Base-by-base conservation (phyloP, 768 basidiomycete genomes). In the Lentinula edodes region DNA sequence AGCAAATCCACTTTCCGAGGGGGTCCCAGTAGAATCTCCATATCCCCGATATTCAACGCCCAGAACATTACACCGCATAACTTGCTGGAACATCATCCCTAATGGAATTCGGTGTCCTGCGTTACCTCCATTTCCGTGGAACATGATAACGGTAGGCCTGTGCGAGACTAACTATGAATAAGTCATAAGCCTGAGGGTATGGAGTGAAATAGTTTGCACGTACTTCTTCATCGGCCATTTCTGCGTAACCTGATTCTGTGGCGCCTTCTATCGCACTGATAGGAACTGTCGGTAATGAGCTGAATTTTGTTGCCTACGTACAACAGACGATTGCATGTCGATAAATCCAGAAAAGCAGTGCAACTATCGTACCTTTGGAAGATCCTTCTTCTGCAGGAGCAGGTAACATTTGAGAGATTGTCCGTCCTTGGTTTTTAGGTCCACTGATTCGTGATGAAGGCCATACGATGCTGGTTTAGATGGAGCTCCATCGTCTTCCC, bases 41-140 rank as follows among this genome's bases (percentile, higher is more conserved):
- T 98, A 98, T 16, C 95, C 95, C 68, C 96, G 78, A 69, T 99
- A 99, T 54, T 91, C 94, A 62, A 96, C 75, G 89, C 97, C 94
- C 43, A 98, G 76, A 2, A 98, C 94, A 70, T 98, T 98, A 72
- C 94, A 97, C 15, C 91, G 81, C 85, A 93, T 87, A 68, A 85
- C 84, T 52, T 85, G 59, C 28, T 60, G 59, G 71, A 98, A 96
- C 38, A 94, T 82, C 57, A 83, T 82, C 0, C 91, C 96, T 20
- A 98, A 76, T 0, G 96, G 96, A 69, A 99, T 83, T 15, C 59
- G n/a, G 20, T 98, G 96, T 0, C 96, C 95, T 42, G 86, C 78
- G 66, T 93, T 93, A 10, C 91, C 91, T 0, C 87, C 90, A 67
- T 93, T 92, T 6, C 96, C 96, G 66, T 98, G 95, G 61, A 97